phyloP scores from a whole-genome alignment of 768 basidiomycete genomes.

The Psilocybe sp. region DNA sequence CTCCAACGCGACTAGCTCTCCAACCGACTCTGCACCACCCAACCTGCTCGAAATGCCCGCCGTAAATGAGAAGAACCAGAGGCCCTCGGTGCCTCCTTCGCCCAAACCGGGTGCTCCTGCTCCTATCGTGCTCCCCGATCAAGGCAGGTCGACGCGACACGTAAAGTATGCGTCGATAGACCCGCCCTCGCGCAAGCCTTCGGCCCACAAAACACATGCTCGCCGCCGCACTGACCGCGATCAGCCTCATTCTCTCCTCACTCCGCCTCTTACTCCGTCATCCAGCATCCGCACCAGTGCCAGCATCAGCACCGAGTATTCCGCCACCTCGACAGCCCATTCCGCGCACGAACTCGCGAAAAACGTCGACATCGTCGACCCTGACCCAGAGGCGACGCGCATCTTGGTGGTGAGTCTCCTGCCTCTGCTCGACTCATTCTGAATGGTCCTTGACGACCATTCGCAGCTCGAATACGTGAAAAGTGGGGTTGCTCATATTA shows the following conservation, averaged over 20 bases:
- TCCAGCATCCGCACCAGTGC: conserved; percentile 43
- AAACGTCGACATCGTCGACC: conserved; percentile 18
- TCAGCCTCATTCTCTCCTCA: conserved; percentile 41
- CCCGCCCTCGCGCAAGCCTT: conserved; percentile 12
- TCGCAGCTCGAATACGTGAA: conserved; percentile 36
- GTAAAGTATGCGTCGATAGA: conserved; percentile 22
- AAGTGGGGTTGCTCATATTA: conserved; percentile 21
- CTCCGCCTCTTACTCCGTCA: conserved; percentile 71
- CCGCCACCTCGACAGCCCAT: conserved; percentile 10
- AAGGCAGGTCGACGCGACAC: conserved; percentile 9
- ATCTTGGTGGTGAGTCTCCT: conserved; percentile 30
- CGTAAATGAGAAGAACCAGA: conserved; percentile 21
- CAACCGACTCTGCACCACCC: conserved; percentile 45
- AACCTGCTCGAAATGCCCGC: conserved; percentile 28
- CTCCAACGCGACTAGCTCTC: conserved; percentile 34
- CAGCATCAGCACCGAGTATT: conserved; percentile 26
- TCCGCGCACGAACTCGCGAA: conserved; percentile 14
- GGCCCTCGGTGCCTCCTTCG: conserved; percentile 33
- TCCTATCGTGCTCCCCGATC: not conserved
- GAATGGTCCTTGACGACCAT: not conserved
- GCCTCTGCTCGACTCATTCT: not conserved
- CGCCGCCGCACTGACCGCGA: conserved; percentile 34
- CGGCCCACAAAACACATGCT: conserved; percentile 23
- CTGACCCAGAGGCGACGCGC: conserved; percentile 29
- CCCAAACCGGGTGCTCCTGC: conserved; percentile 14